Percentiles rank a stretch among this genome's conserved stretches.
Conservation (phyloP, 129 eudicot genomes). For the Arctium lappa region DNA sequence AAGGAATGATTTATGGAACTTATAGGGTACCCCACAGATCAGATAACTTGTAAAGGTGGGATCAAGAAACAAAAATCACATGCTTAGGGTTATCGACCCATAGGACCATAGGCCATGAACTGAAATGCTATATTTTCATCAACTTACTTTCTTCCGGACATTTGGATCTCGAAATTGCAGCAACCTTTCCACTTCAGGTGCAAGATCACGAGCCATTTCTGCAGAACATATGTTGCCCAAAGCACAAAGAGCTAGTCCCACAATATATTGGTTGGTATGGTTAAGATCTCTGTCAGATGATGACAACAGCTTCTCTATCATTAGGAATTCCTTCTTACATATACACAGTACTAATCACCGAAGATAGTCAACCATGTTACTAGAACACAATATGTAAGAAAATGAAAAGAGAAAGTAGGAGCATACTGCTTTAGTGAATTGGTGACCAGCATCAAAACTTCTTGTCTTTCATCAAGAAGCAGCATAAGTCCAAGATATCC, state of each 20-base stretch:
- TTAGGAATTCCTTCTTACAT: not conserved
- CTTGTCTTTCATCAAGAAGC: constrained; percentile 99
- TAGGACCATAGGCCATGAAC: not conserved
- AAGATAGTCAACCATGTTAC: not conserved
- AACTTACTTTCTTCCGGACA: constrained; percentile 90
- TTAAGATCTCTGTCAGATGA: constrained; percentile 71
- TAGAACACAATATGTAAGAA: constrained; percentile 8
- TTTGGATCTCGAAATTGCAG: constrained; percentile 98
- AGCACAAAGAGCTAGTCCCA: constrained; percentile 98
- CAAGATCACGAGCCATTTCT: constrained; percentile 99
- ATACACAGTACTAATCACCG: not conserved
- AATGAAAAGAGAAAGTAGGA: not conserved
- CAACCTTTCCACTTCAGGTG: constrained; percentile 93
- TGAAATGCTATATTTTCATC: not conserved
- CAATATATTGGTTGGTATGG: constrained; percentile 91
- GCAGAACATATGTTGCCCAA: constrained; percentile 96
- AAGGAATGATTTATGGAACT: not conserved
- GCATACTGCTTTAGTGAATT: constrained; percentile 97
- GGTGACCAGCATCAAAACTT: constrained; percentile 97
- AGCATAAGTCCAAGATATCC: constrained; percentile 99
- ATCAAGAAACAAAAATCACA: not conserved
- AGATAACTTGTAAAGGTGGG: not conserved
- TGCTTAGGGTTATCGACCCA: not conserved
- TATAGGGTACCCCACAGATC: not conserved
- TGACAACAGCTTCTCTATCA: constrained; percentile 4